Base-by-base conservation (phyloP, 306 rosid species). In the Castanospermum australe region DNA sequence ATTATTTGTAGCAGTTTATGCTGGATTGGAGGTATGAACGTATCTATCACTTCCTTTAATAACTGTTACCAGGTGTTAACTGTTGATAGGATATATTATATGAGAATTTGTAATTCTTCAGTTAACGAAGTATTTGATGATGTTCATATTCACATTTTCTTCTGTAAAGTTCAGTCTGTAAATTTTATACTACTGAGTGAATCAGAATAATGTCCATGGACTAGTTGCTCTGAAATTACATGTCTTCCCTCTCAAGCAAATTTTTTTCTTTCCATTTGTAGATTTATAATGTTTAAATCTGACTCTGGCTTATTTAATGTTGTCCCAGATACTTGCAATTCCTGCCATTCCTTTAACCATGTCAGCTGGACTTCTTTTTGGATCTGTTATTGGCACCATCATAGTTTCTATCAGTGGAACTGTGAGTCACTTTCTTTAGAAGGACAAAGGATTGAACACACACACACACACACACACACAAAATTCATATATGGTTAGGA, bases 351-450 rank as follows among this genome's bases (percentile, higher is more conserved):
- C 98, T 41, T 78, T 95, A 79, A 95, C 99, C 79, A 82, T 95
- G 97, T 91, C 99, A 75, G 98, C 98, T 51, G 99, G 99, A 63
- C 98, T 95, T 75, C 93, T 95, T 75, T 95, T 95, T 81, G 99
- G 99, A 54, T 78, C 99, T 25, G 32, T 95, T 73, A 63, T 76
- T 25, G 98, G 99, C 78, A 89, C 97, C 42, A 75, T 93, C 88
- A 87, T 93, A 57, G 99, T 95, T 89, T 95, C 99, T 10, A 85
- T 93, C 72, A 93, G 99, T 25, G 98, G 99, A 87, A 95, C 97
- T 6, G 97, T 95, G 84, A 84, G 92, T 87, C 35, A 20, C 14
- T 47, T 71, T 68, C 28, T 47, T 44, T 10, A 6, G n/a, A 22
- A 38, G 72, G 30, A 64, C 52, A 73, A 18, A 35, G 36, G 70